phyloP scores from a whole-genome alignment of 768 basidiomycete species.

The Naematelia aurantialba region DNA sequence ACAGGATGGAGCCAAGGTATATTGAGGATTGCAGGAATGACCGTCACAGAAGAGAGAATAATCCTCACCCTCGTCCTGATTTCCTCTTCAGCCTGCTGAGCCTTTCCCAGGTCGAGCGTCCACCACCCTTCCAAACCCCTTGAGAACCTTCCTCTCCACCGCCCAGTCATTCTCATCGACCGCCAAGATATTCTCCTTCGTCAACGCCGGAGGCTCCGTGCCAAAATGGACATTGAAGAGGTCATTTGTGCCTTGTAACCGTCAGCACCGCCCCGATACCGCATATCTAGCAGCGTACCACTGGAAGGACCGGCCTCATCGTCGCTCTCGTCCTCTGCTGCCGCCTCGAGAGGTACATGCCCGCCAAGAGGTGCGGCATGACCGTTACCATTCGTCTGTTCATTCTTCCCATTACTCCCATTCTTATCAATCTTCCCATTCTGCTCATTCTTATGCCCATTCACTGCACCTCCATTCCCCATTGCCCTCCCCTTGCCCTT shows the following conservation, averaged over 20 bases:
- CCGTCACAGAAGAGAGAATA: neutral
- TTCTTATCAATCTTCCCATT: slow-evolving; percentile 52
- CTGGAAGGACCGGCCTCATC: slow-evolving; percentile 24
- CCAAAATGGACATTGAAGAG: slow-evolving; percentile 76
- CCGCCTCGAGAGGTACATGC: neutral
- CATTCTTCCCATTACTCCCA: slow-evolving; percentile 12
- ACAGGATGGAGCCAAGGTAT: neutral
- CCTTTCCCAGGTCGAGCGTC: slow-evolving; percentile 51
- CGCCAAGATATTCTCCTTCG: slow-evolving; percentile 52
- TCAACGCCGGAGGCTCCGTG: slow-evolving; percentile 54
- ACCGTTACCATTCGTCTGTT: slow-evolving; percentile 9
- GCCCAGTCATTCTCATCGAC: slow-evolving; percentile 63
- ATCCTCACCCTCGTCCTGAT: slow-evolving; percentile 3
- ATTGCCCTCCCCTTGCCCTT: slow-evolving; percentile 36
- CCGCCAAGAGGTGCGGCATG: slow-evolving; percentile 6
- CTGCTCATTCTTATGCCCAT: slow-evolving; percentile 49
- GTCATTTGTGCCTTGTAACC: slow-evolving; percentile 47
- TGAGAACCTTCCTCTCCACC: slow-evolving; percentile 54
- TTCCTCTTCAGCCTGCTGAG: slow-evolving; percentile 12
- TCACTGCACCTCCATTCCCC: slow-evolving; percentile 10
- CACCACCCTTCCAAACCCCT: slow-evolving; percentile 61
- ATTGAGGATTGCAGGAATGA: neutral
- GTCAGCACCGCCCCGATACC: too few relatives aligned
- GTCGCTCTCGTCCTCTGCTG: slow-evolving; percentile 2
- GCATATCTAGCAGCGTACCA: too few relatives aligned